These are phyloP conservation scores for Bryoglossum gracile DNA, from an alignment of 495 filamentous ascomycete species.

Conservation along the genomic window DNA sequence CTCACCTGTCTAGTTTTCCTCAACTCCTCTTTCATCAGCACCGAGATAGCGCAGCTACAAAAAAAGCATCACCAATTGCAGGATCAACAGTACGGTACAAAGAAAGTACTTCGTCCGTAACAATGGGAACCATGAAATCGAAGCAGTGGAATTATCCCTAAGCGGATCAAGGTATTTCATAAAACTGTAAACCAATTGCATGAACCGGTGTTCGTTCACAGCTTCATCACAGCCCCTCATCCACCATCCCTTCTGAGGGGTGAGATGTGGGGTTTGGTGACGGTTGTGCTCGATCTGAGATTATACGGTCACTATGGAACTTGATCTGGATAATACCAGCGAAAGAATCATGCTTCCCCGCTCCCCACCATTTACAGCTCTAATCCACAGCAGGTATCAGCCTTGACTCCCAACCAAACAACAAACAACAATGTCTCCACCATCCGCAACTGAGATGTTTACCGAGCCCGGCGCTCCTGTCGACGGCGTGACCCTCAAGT, in stretches of 20 bases:
- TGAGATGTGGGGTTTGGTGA: constrained; percentile 19
- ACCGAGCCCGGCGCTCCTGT: constrained; percentile 21
- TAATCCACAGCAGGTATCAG: constrained; percentile 28
- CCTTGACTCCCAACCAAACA: constrained; percentile 9
- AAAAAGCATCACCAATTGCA: too few species aligned
- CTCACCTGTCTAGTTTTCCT: not conserved
- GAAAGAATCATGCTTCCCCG: constrained; percentile 81
- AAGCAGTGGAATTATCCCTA: constrained; percentile 24
- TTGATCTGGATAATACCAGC: constrained; percentile 99
- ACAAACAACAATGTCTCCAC: constrained; percentile 63
- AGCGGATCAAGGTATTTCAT: constrained; percentile 56
- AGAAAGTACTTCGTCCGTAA: constrained; percentile 1
- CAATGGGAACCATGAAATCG: constrained; percentile 18
- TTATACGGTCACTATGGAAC: constrained; percentile 80
- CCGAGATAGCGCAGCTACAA: too few species aligned
- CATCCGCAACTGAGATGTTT: constrained; percentile 44
- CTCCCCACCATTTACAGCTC: constrained; percentile 26
- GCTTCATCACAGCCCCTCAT: constrained; percentile 21
- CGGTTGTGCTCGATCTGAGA: constrained; percentile 68
- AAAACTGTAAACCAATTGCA: constrained; percentile 41
- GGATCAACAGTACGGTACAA: too few species aligned
- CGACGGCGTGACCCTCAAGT: constrained; percentile 16
- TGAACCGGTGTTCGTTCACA: constrained; percentile 60
- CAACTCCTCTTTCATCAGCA: not conserved
- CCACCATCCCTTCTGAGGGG: constrained; percentile 21